Conservation (phyloP, 2,329 filamentous ascomycete genomes). For the Zalaria obscura region DNA sequence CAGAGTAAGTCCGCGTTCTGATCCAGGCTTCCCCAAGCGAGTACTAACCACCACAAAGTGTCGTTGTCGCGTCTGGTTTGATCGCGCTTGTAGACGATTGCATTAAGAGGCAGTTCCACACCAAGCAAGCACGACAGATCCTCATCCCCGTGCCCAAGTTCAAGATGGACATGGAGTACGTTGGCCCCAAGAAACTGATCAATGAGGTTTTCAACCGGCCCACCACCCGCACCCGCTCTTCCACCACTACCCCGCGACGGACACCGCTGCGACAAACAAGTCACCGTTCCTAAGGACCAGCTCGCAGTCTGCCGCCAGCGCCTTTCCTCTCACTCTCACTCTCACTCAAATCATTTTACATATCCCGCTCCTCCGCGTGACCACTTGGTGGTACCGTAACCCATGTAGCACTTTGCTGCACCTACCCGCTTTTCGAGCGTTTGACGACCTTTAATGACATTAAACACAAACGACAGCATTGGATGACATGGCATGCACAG, state of each 20-base stretch:
- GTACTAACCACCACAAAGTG: slow-evolving; percentile 34
- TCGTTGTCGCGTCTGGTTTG: slow-evolving; percentile 80
- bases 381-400: neutral
- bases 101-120: slow-evolving; percentile 66
- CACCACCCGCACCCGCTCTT: slow-evolving; percentile 1
- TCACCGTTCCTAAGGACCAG: neutral
- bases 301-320: no score
- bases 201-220: slow-evolving; percentile 48
- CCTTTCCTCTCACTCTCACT: no score
- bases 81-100: slow-evolving; percentile 81
- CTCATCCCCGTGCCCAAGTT: slow-evolving; percentile 38
- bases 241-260: slow-evolving; percentile 1
- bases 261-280: slow-evolving; percentile 5
- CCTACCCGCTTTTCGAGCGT: neutral
- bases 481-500: neutral
- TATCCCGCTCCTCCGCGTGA: no score
- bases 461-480: neutral
- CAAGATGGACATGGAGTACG: slow-evolving; percentile 45
- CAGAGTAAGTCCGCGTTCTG: slow-evolving; percentile 52
- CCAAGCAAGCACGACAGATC: slow-evolving; percentile 36
- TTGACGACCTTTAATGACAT: neutral
- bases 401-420: neutral
- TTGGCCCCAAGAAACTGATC: slow-evolving; percentile 47
- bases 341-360: no score
- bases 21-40: slow-evolving; percentile 7